Percentiles rank a stretch among this genome's conserved stretches.
These are phyloP conservation scores for Tylopilus subfusipes DNA, from an alignment of 768 basidiomycete genomes.

Conservation along the genomic window DNA sequence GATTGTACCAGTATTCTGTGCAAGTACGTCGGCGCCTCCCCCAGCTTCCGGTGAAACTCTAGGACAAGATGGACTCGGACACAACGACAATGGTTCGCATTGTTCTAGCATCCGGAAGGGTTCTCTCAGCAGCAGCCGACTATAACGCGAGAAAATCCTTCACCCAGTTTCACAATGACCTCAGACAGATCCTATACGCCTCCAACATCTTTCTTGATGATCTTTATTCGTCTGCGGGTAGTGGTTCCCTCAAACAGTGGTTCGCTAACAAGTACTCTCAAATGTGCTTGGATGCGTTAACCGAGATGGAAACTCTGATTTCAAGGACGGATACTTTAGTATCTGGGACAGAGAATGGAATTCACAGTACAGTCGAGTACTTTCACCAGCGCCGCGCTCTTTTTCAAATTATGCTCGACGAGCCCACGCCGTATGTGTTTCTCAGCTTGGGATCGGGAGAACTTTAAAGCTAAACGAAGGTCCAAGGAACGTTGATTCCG, in stretches of 20 bases:
- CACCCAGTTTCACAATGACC: neutral
- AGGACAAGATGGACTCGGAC: neutral
- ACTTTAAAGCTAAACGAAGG: neutral
- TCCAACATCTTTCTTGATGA: neutral
- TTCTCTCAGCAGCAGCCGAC: neutral
- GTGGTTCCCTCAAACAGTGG: neutral
- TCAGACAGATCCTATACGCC: neutral
- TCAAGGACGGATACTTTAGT: neutral
- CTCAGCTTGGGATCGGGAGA: neutral
- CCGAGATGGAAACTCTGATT: neutral
- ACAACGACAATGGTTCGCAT: neutral
- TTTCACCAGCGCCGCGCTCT: neutral
- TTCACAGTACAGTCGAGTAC: neutral
- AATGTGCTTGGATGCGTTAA: neutral
- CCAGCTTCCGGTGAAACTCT: too few species aligned
- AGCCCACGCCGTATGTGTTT: neutral
- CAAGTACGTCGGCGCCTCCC: too few species aligned
- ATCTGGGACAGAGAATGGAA: neutral
- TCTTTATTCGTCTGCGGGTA: neutral
- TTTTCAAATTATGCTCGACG: neutral
- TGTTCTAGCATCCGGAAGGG: neutral
- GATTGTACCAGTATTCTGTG: too few species aligned
- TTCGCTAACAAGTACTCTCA: neutral
- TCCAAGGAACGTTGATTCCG: neutral
- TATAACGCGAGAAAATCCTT: neutral